Evolutionary conservation across 768 basidiomycete genomes (phyloP), one percentile per base, ranked within the genome.

Genomic region (Xerocomus brunneocitrinus): DNA sequence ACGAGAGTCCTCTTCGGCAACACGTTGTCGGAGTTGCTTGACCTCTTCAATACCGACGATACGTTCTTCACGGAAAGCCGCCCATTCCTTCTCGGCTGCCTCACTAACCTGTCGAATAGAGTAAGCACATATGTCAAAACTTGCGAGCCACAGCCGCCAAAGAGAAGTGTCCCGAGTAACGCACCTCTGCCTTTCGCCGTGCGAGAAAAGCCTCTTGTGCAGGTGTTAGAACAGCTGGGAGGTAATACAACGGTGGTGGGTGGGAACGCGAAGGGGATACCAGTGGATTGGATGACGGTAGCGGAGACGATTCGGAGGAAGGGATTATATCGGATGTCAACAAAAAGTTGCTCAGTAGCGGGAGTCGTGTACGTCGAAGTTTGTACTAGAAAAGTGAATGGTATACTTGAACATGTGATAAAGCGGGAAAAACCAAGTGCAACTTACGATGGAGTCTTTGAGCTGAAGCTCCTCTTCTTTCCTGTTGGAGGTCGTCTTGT

Each of bases 391-490:
- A 47, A 19, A 19, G 19, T 19, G 19, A 35, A 30, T 13, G 24
- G 43, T 8, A 25, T 31, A 5, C 53, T n/a, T 52, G 52, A 56
- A 36, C 31, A 48, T 2, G 24, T 19, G 25, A 22, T 10, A 12
- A 14, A 34, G 3, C n/a, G 41, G 19, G 46, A 46, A 27, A 39
- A 48, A 7, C 1, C 41, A 34, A 34, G 19, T 39, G 24, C 28
- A 19, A 78, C 89, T 51, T 63, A 89, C 89, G 59, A 91, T 81
- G 8, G 86, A 89, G 62, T 91, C 89, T 70, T 84, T 87, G 47
- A 91, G 76, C 62, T 87, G 85, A 43, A 90, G 66, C 7, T 92
- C 89, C 67, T 91, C 88, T 71, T 92, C 90, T 68, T 82, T 89
- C 57, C 88, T 76, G 69, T 83, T 88, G 43, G 89, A 87, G 36